Evolutionary conservation across 257 asterid genomes (phyloP), one percentile per base, ranked within the genome.

Genomic region (Oldenlandia corymbosa): DNA sequence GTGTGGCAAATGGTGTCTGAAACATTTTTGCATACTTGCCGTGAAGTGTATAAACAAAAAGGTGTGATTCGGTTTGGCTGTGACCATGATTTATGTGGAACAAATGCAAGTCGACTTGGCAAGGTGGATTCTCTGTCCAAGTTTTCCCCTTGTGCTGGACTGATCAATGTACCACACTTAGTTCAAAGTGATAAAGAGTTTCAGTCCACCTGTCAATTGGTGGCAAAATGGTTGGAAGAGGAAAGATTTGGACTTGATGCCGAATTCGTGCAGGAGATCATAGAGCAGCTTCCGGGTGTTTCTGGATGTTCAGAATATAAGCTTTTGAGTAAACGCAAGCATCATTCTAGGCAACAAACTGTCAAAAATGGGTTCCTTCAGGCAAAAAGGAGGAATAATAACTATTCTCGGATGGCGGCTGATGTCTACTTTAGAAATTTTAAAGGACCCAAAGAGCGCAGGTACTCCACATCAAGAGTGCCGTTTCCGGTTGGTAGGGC

Each of bases 241-340:
- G 97, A 93, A 62, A 79, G 91, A 39, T 85, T 87, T 84, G 99
- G 97, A 55, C 72, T 93, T 34, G 87, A 82, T 65, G 74, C 76
- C 56, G 96, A 89, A 46, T 90, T 93, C 75, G 96, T 93, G 54
- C 96, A 81, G 75, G 99, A 93, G 76, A 85, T 85, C 56, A 58
- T 93, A 30, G 97, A 93, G 70, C 86, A 80, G 70, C 94, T 85
- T 81, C 94, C 99, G 60, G 87, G 87, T 74, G 81, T 79, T 75
- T 8, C 62, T 64, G 71, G 81, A 7, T 93, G 96, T 79, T 71
- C 87, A 30, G 81, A 71, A 46, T 90, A 93, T 80, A 79, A 74
- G 62, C 62, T 52, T 58, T 71, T 84, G 81, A 80, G 58, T 9
- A 80, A 78, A 27, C 81, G 99, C 72, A 86, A 76, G 71, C 70